Base-by-base conservation (phyloP, 306 rosid genomes). In the Vigna unguiculata region DNA sequence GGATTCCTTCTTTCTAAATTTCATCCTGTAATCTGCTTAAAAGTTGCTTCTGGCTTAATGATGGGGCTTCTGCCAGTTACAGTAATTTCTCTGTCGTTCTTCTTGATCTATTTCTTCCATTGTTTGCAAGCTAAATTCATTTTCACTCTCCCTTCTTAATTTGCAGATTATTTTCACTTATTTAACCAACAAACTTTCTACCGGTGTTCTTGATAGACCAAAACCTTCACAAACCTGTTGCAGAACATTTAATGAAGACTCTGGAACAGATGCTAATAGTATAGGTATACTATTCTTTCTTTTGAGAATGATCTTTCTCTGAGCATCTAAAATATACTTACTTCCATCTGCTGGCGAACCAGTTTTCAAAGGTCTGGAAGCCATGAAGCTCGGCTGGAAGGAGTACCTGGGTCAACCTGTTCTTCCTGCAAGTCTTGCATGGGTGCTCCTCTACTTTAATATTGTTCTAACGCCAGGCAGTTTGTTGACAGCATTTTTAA, bases 401-500 rank as follows among this genome's bases (percentile, higher is more conserved):
- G 96, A 92, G 80, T 92, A 92, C 81, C 75, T 89, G 77, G 89
- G 86, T 73, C 99, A 91, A 84, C 99, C 99, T 72, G 93, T 85
- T 79, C 97, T 92, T 83, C 99, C 97, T 60, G 99, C 97, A 68
- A 95, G 99, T 86, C 91, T 92, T 72, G 90, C 99, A 62, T 90
- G 81, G 81, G 97, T 95, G 62, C 88, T 95, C 58, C 98, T 90
- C 76, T 90, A 82, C 90, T 92, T 95, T 80, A 92, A 92, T 72
- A 75, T 91, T 51, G 97, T 91, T 70, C 99, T 95, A 78, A 80
- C 97, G 60, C 99, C 99, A 0, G 96, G 98, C 78, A 95, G 97
- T 88, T 86, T 92, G 93, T 91, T 96, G 99, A 92, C 97, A 24
- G 98, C 97, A 72, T 96, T 85, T 81, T 86, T 92, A 78, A 91